Evolutionary conservation across 495 filamentous ascomycete species (phyloP).

Genomic region (Penicillium longicatenatum): DNA sequence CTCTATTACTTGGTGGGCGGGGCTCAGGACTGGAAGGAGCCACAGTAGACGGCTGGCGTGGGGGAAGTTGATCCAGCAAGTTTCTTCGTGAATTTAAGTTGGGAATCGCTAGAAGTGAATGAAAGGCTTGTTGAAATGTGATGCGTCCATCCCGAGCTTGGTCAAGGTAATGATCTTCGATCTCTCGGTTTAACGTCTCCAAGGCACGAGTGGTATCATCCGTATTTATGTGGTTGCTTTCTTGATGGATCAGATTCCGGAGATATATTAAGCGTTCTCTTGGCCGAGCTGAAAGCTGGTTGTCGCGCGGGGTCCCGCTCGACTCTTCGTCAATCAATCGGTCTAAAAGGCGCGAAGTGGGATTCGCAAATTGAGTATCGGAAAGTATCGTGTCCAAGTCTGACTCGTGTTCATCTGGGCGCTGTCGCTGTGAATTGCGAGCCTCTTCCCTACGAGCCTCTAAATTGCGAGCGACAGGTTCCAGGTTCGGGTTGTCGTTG

Average conservation of each 20-base stretch:
- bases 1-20: conserved; percentile 10
- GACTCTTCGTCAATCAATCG: not conserved
- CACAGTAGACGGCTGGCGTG: not conserved
- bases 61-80: not conserved
- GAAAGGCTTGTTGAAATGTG: conserved; percentile 15
- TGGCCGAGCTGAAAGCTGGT: conserved; percentile 17
- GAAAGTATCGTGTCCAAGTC: not conserved
- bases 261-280: conserved; percentile 38
- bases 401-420: not conserved
- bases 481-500: not conserved
- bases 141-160: conserved; percentile 6
- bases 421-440: not conserved
- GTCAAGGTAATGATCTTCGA: conserved; percentile 33
- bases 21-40: conserved; percentile 6
- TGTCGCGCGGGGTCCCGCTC: conserved; percentile 10
- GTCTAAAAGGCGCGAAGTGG: conserved; percentile 4
- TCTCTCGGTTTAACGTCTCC: conserved; percentile 42
- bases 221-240: conserved; percentile 38
- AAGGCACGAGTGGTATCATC: conserved; percentile 42
- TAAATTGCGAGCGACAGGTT: not conserved
- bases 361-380: not conserved
- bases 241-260: conserved; percentile 42
- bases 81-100: not conserved
- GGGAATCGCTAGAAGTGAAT: not conserved
- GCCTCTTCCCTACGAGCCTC: not conserved